A percentile compares a stretch with the other conserved stretches of the same genome.
Conservation (phyloP, 1,284 basidiomycete genomes). For the Dichomitus squalens region DNA sequence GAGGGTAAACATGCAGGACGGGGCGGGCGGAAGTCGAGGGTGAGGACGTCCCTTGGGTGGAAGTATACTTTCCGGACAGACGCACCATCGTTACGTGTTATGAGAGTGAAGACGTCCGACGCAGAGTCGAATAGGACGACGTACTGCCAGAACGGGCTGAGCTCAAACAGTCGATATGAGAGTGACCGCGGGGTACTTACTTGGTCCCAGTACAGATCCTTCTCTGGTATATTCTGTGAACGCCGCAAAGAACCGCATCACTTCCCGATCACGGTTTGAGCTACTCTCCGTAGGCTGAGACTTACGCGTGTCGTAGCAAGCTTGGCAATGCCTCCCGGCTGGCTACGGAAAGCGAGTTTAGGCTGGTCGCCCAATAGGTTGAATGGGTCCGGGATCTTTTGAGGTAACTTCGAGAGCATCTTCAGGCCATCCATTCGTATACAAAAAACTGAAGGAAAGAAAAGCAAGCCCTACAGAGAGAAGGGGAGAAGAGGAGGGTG, state of each 20-base stretch:
- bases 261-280: background rate
- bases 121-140: conserved; percentile 83
- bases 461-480: background rate
- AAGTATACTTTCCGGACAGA: background rate
- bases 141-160: conserved; percentile 53
- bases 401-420: conserved; percentile 61
- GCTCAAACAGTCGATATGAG: conserved; percentile 21
- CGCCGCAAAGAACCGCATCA: conserved; percentile 14
- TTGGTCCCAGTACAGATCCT: conserved; percentile 85
- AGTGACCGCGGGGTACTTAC: conserved; percentile 41
- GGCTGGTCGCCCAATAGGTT: conserved; percentile 85
- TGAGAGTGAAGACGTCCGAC: conserved; percentile 86
- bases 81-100: conserved; percentile 85
- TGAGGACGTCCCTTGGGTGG: background rate
- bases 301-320: conserved; percentile 72
- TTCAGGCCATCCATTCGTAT: conserved; percentile 20
- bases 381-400: conserved; percentile 73
- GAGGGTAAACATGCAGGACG: background rate
- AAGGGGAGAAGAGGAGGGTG: background rate
- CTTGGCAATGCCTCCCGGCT: conserved; percentile 77
- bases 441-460: background rate
- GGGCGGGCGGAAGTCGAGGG: background rate
- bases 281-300: conserved; percentile 19
- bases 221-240: conserved; percentile 67
- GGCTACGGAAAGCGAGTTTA: conserved; percentile 85